Percentiles rank a stretch among this genome's conserved stretches.
phyloP scores from a whole-genome alignment of 305 asterid genomes.

The Lippia alba region DNA sequence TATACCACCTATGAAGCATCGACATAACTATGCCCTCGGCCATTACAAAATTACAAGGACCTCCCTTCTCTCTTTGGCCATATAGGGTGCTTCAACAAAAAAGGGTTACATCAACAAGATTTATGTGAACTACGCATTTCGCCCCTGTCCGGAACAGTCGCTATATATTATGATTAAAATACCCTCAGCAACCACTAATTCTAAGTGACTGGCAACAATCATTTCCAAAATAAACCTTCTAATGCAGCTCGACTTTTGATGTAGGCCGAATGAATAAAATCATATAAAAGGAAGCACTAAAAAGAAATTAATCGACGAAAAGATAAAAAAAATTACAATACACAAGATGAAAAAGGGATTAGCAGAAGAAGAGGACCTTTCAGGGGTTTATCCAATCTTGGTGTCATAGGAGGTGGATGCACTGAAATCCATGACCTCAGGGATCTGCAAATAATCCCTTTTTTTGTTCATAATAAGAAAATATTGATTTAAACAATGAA shows the following conservation, averaged over 20 bases:
- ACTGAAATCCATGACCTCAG: constrained; percentile 79
- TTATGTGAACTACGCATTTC: too few species aligned
- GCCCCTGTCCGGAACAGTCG: too few species aligned
- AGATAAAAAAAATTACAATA: too few species aligned
- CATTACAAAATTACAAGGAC: not conserved
- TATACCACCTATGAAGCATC: too few species aligned
- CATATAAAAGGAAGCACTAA: constrained; percentile 14
- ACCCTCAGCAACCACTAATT: too few species aligned
- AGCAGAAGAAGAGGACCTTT: constrained; percentile 49
- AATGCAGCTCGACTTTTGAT: not conserved
- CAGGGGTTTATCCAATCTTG: constrained; percentile 65
- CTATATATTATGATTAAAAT: too few species aligned
- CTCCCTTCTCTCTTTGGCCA: not conserved
- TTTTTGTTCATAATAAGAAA: not conserved
- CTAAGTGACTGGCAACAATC: too few species aligned
- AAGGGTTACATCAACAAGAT: too few species aligned
- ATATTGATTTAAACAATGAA: not conserved
- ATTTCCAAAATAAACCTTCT: too few species aligned
- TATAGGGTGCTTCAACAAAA: too few species aligned
- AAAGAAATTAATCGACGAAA: not conserved
- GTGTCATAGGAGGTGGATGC: constrained; percentile 69
- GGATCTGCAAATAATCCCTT: constrained; percentile 57
- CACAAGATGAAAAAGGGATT: not conserved
- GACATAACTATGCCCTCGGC: too few species aligned
- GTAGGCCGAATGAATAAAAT: not conserved